These are phyloP conservation scores for Hydrangea macrophylla DNA, from an alignment of 148 eudicot species.

Conservation along the genomic window DNA sequence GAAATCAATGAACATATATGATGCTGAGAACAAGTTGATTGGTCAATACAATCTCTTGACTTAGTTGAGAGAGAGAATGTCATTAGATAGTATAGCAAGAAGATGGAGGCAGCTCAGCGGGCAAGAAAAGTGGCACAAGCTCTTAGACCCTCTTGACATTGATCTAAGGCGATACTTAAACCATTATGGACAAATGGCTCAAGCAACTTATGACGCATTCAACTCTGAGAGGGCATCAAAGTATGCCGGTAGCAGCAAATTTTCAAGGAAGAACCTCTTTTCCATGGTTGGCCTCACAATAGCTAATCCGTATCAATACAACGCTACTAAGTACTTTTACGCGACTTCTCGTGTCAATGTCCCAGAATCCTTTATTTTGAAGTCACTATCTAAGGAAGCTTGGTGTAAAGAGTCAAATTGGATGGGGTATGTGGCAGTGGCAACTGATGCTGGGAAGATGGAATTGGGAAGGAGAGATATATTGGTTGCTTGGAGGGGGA, in stretches of 20 bases:
- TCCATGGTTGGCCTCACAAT: slow-evolving; percentile 20
- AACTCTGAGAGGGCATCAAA: slow-evolving; percentile 21
- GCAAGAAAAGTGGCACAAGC: slow-evolving; percentile 23
- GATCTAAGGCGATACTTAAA: slow-evolving; percentile 34
- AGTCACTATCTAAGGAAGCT: slow-evolving; percentile 50
- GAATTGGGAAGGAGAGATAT: slow-evolving; percentile 67
- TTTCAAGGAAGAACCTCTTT: slow-evolving; percentile 16
- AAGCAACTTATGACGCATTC: slow-evolving; percentile 35
- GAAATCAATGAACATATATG: not conserved
- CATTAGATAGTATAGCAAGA: slow-evolving; percentile 4
- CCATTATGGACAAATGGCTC: slow-evolving; percentile 38
- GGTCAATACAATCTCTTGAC: not conserved
- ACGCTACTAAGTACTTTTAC: slow-evolving; percentile 38
- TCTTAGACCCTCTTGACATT: slow-evolving; percentile 36
- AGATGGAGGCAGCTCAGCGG: slow-evolving; percentile 38
- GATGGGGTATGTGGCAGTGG: slow-evolving; percentile 74
- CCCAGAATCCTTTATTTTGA: slow-evolving; percentile 36
- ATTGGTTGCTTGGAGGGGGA: slow-evolving; percentile 74
- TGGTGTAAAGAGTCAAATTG: slow-evolving; percentile 58
- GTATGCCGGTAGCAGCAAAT: slow-evolving; percentile 28
- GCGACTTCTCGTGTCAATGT: slow-evolving; percentile 40
- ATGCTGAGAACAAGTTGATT: not conserved
- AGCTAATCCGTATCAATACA: slow-evolving; percentile 39
- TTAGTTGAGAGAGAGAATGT: not conserved
- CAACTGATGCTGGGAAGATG: slow-evolving; percentile 38